Conservation (phyloP, 2,329 filamentous ascomycete genomes). For the Parastagonospora avenae region DNA sequence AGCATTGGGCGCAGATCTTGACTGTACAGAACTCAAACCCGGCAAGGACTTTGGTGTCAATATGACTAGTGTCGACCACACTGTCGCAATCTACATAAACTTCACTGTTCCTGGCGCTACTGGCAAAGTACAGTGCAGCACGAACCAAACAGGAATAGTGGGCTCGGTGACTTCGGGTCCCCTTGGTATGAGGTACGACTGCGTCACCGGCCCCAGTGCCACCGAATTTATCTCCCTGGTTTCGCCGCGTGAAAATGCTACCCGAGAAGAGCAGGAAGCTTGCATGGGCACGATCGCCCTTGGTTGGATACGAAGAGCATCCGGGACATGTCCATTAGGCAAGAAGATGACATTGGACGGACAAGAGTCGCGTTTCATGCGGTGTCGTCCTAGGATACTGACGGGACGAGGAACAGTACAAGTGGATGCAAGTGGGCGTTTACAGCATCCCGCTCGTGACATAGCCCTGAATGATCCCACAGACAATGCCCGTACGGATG, state of each 20-base stretch:
- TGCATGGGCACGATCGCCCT: conserved; percentile 30
- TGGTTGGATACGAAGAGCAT: conserved; percentile 32
- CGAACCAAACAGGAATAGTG: neutral
- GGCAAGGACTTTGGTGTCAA: conserved; percentile 5
- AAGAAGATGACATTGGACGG: conserved; percentile 2
- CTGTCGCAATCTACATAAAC: neutral
- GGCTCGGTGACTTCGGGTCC: neutral
- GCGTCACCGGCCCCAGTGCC: conserved; percentile 13
- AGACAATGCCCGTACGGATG: no score
- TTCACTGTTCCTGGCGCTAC: neutral
- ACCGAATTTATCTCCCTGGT: conserved; percentile 18
- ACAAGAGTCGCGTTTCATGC: conserved; percentile 33
- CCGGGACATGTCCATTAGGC: conserved; percentile 14
- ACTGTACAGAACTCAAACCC: conserved; percentile 36
- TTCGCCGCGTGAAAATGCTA: conserved; percentile 15
- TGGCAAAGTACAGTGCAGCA: neutral
- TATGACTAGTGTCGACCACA: neutral
- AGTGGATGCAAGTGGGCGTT: conserved; percentile 39
- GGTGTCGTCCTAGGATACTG: conserved; percentile 44
- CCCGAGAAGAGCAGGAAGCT: conserved; percentile 15
- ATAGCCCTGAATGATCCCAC: no score
- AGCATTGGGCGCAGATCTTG: conserved; percentile 42
- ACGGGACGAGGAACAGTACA: conserved; percentile 42
- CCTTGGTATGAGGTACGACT: neutral
- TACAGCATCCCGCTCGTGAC: conserved; percentile 18